phyloP scores from a whole-genome alignment of 495 filamentous ascomycete genomes.

The Penicillium lagena region DNA sequence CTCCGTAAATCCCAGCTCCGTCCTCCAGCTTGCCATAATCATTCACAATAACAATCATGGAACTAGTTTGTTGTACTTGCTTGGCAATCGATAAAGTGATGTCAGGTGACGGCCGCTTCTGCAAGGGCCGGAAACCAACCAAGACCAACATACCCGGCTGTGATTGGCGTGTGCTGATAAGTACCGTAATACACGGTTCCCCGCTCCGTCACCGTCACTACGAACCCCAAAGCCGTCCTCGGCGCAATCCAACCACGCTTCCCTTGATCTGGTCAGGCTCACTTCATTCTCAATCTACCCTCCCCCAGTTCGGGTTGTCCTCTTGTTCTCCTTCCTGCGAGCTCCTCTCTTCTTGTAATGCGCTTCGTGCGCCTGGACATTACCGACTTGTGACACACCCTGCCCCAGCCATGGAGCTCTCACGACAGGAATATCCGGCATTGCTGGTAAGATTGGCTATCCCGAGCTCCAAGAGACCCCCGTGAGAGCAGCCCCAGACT shows the following conservation, averaged over 20 bases:
- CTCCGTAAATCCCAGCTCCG: slow-evolving; percentile 43
- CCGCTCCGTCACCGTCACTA: slow-evolving; percentile 12
- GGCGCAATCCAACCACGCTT: slow-evolving; percentile 15
- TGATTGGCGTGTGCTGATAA: no score
- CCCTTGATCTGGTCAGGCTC: slow-evolving; percentile 1
- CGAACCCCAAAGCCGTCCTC: slow-evolving; percentile 18
- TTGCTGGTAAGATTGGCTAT: slow-evolving; percentile 69
- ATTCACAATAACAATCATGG: no score
- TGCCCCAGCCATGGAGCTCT: slow-evolving; percentile 60
- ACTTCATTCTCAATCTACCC: neutral
- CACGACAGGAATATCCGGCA: slow-evolving; percentile 88
- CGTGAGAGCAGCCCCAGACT: slow-evolving; percentile 2
- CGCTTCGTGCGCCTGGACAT: slow-evolving; percentile 17
- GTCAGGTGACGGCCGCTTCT: no score
- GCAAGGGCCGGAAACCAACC: no score
- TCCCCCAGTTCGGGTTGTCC: slow-evolving; percentile 4
- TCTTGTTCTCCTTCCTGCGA: no score
- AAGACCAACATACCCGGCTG: no score
- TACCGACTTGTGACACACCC: slow-evolving; percentile 18
- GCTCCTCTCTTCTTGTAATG: slow-evolving; percentile 27
- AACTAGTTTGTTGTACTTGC: neutral
- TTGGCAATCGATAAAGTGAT: neutral
- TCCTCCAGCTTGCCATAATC: slow-evolving; percentile 35
- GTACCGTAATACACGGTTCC: no score
- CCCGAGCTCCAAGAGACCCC: neutral